Conservation (phyloP, 1,139 yeast genomes). For the Diutina pseudorugosa region DNA sequence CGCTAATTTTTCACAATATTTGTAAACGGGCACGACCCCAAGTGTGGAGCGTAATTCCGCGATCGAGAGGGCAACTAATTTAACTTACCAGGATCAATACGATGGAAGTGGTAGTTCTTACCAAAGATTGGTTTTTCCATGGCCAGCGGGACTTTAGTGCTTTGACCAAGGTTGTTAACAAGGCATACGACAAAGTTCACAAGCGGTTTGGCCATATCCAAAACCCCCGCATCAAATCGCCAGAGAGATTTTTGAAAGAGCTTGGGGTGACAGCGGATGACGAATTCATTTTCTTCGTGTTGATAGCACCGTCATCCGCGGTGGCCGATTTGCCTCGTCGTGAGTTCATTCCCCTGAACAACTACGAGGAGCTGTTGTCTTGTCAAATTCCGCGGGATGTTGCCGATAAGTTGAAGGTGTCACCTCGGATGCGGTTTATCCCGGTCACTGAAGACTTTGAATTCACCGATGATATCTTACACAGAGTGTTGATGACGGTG, state of each 20-base stretch:
- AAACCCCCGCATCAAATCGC: not conserved
- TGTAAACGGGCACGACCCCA: not conserved
- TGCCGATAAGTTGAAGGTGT: not conserved
- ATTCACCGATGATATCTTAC: not conserved
- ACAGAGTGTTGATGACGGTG: not conserved
- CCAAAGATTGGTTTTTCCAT: not conserved
- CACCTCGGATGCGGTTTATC: not conserved
- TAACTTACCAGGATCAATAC: not conserved
- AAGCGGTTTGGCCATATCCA: not conserved
- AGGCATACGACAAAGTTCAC: not conserved
- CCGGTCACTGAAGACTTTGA: not conserved
- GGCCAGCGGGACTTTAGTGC: not conserved
- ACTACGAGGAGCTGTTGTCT: not conserved
- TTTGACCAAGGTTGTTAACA: not conserved
- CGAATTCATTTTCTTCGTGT: not conserved
- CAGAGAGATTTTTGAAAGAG: not conserved
- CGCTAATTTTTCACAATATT: not conserved
- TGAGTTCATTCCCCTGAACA: not conserved
- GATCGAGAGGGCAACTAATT: not conserved
- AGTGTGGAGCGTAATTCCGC: not conserved
- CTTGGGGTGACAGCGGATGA: not conserved
- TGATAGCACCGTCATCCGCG: not conserved
- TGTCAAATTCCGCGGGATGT: not conserved
- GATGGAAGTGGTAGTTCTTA: conserved; percentile 1
- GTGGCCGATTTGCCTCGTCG: not conserved